These are phyloP conservation scores for Epichloe hybrida DNA, from an alignment of 2,329 filamentous ascomycete species.

Conservation along the genomic window DNA sequence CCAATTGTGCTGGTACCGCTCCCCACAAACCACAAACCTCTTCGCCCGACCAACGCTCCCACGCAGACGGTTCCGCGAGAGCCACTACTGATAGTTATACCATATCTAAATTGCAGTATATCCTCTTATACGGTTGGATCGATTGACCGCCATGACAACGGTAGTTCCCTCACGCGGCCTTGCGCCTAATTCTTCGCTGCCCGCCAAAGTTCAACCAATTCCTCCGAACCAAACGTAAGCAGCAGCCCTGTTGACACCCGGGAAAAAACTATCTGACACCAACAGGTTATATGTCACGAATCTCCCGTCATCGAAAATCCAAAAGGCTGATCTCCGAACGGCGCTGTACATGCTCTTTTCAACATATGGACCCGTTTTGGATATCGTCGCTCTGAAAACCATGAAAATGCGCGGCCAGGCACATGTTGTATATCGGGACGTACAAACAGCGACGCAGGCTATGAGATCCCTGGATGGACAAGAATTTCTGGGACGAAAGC, in stretches of 20 bases:
- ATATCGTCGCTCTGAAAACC: slow-evolving; percentile 81
- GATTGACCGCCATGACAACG: slow-evolving; percentile 18
- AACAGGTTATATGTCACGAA: slow-evolving; percentile 76
- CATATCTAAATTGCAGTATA: background rate
- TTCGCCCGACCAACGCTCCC: background rate
- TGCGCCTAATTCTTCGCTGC: slow-evolving; percentile 27
- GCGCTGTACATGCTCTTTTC: slow-evolving; percentile 89
- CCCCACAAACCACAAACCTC: background rate
- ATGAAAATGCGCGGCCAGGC: slow-evolving; percentile 92
- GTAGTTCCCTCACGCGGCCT: slow-evolving; percentile 27
- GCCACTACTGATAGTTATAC: background rate
- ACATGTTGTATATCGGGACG: slow-evolving; percentile 79
- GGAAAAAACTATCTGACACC: slow-evolving; percentile 2
- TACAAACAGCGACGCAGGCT: slow-evolving; percentile 84
- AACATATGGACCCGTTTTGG: slow-evolving; percentile 83
- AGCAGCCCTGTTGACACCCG: background rate
- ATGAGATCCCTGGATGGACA: slow-evolving; percentile 81
- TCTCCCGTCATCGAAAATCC: slow-evolving; percentile 72
- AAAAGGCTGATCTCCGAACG: slow-evolving; percentile 75
- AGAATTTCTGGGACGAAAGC: slow-evolving; percentile 68
- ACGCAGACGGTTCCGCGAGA: background rate
- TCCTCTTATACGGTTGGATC: background rate
- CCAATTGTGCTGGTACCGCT: background rate
- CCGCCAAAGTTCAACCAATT: slow-evolving; percentile 38
- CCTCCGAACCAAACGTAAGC: slow-evolving; percentile 65